Base-by-base conservation (phyloP, 176 grass and related monocot genomes). In the Oryza coarctata region DNA sequence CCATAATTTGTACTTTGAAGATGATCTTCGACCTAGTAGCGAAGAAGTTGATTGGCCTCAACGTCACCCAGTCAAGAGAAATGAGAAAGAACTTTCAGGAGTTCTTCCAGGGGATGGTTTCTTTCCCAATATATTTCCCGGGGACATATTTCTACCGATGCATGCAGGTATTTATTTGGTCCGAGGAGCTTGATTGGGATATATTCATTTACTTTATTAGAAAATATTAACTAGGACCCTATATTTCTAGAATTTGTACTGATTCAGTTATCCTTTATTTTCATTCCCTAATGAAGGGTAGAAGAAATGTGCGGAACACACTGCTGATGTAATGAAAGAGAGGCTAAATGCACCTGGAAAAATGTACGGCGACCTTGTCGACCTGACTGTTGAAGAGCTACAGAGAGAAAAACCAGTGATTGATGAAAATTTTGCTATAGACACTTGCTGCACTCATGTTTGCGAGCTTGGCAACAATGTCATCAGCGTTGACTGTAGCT, bases 271-370 rank as follows among this genome's bases (percentile, higher is more conserved):
- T 44, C 43, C 43, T 36, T 43, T 33, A 2, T 43, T 12, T 43
- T 12, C 1, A 43, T 43, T 43, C 39, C 25, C 9, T 49, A 32
- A 25, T 66, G 62, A 9, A 79, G 76, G 76, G 63, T 33, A 66
- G 63, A 61, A 67, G 27, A 67, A 79, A 79, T 15, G 27, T 79
- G 40, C 76, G 65, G 40, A 79, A 79, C 11, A 38, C 47, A 15
- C 40, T 79, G 44, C 4, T 6, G 63, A 33, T 18, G 6, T 79
- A 3, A 40, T 79, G 76, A 47, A 66, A 25, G 63, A 67, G n/a
- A 79, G 76, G 76, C 62, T 79, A 26, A 34, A 63, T 49, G 14
- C 40, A 79, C 76, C 76, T 67, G 63, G 26, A 66, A 49, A 66
- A 26, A 27, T 23, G 29, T 36, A 49, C 11, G 40, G 40, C 13